Conservation (phyloP, 345 rosid genomes). For the Iberis pinnata region DNA sequence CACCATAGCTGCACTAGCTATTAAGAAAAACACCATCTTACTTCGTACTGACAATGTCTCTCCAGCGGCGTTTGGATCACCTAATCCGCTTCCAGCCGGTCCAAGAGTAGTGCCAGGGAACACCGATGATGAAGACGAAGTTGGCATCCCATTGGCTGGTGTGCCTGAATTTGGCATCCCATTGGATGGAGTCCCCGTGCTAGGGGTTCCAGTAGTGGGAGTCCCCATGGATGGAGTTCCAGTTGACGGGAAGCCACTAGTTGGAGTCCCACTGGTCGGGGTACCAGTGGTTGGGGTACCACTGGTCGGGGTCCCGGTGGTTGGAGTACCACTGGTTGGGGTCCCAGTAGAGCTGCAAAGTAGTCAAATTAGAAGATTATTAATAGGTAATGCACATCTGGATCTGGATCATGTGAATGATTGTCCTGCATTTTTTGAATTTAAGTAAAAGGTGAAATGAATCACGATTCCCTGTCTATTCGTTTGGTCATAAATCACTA, state of each 20-base stretch:
- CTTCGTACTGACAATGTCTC: slow-evolving; percentile 1
- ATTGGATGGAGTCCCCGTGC: slow-evolving; percentile 9
- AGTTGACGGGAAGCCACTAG: neutral
- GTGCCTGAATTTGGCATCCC: slow-evolving; percentile 28
- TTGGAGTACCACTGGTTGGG: neutral
- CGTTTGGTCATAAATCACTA: slow-evolving; percentile 18
- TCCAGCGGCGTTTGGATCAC: slow-evolving; percentile 22
- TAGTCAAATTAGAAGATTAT: slow-evolving; percentile 9
- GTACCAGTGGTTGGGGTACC: neutral
- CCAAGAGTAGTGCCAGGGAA: slow-evolving; percentile 32
- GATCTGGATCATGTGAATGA: slow-evolving; percentile 24
- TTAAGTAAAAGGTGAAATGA: slow-evolving; percentile 12
- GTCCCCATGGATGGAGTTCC: neutral
- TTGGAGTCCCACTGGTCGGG: neutral
- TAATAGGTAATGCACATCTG: neutral
- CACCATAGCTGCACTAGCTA: slow-evolving; percentile 15
- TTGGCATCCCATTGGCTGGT: slow-evolving; percentile 26
- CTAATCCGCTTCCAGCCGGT: slow-evolving; percentile 25
- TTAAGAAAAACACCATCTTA: slow-evolving; percentile 1
- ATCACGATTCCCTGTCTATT: slow-evolving; percentile 18
- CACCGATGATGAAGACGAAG: slow-evolving; percentile 28
- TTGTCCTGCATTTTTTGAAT: neutral
- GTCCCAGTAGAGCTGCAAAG: slow-evolving; percentile 19
- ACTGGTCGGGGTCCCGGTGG: neutral
- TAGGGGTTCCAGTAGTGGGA: slow-evolving; percentile 5